These are phyloP conservation scores for Termitomyces sp. DNA, from an alignment of 768 basidiomycete genomes.

Conservation along the genomic window DNA sequence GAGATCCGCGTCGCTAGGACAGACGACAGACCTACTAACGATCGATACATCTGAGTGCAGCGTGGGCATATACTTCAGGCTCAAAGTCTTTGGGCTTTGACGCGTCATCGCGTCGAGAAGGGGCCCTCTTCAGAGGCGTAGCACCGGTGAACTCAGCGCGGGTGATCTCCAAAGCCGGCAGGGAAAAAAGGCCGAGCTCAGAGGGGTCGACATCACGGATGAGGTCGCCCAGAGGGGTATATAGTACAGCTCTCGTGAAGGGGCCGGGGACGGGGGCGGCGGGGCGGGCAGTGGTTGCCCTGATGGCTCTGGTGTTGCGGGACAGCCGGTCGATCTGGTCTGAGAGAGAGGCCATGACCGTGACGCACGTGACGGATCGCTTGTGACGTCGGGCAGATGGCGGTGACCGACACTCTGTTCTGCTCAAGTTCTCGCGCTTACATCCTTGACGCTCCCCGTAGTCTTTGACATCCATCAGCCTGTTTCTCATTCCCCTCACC, in stretches of 20 bases:
- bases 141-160: constrained; percentile 67
- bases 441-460: not conserved
- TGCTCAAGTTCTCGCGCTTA: not conserved
- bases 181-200: constrained; percentile 73
- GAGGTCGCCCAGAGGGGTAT: constrained; percentile 61
- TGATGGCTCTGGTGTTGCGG: constrained; percentile 46
- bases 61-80: constrained; percentile 72
- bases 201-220: constrained; percentile 77
- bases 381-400: not conserved
- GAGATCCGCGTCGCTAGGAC: constrained; percentile 3
- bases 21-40: constrained; percentile 52
- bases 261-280: constrained; percentile 29
- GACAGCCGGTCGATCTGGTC: constrained; percentile 68
- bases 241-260: constrained; percentile 64
- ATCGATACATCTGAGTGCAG: constrained; percentile 72
- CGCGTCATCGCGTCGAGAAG: constrained; percentile 32
- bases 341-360: constrained; percentile 47
- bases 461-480: not conserved
- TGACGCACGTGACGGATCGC: not conserved
- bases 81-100: constrained; percentile 42
- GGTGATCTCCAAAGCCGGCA: constrained; percentile 43
- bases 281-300: constrained; percentile 32
- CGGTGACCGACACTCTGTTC: not conserved
- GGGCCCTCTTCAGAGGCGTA: constrained; percentile 55
- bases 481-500: not conserved